Conservation (phyloP, 2,329 filamentous ascomycete species). For the Fusarium veterinarium region DNA sequence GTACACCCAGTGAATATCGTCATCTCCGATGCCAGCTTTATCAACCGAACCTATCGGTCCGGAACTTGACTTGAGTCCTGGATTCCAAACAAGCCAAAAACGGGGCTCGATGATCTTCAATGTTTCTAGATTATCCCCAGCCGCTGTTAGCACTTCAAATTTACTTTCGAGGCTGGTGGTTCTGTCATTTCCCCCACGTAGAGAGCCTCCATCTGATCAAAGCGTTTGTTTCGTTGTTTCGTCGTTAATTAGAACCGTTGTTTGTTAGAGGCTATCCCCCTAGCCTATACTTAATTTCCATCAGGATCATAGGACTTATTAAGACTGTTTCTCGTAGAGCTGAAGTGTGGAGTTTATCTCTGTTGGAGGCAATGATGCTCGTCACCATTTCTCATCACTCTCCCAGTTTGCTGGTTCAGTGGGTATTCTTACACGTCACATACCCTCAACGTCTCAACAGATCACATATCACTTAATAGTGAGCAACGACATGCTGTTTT, state of each 20-base stretch:
- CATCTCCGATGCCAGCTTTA: constrained; percentile 11
- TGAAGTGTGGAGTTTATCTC: not conserved
- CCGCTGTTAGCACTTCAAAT: not conserved
- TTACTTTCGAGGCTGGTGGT: constrained; percentile 5
- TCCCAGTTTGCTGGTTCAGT: not conserved
- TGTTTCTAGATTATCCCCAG: not conserved
- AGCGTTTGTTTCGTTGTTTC: constrained; percentile 29
- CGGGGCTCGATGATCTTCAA: not conserved
- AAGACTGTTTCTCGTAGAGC: not conserved
- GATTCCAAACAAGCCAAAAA: not conserved
- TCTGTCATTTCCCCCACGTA: not conserved
- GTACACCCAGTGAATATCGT: not conserved
- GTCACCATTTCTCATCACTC: not conserved
- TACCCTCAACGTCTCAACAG: not conserved
- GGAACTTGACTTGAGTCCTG: not conserved
- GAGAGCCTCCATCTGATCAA: constrained; percentile 17
- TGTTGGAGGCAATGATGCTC: not conserved
- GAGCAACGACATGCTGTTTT: not conserved
- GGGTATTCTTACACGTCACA: not conserved
- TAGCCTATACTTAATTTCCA: not conserved
- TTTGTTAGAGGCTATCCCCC: not conserved
- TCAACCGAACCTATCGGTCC: constrained; percentile 2
- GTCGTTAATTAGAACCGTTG: not conserved
- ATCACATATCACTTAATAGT: not conserved
- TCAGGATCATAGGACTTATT: not conserved